Percentiles rank a stretch among this genome's conserved stretches.
phyloP scores from a whole-genome alignment of 2,329 filamentous ascomycete genomes.

The Cadophora sp. region DNA sequence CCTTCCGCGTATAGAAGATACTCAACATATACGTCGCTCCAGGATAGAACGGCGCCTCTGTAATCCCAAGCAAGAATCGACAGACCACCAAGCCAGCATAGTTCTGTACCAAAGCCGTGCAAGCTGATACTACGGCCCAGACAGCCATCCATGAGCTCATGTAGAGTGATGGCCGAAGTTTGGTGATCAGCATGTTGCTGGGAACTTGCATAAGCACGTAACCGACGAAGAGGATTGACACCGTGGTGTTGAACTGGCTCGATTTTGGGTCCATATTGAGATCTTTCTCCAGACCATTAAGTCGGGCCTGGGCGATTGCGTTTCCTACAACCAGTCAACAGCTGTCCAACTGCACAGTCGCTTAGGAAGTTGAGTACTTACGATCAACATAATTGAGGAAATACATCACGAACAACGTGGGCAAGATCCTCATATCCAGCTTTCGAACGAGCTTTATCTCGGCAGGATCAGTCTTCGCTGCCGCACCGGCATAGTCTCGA shows the following conservation, averaged over 20 bases:
- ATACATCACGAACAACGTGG: slow-evolving; percentile 46
- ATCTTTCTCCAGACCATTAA: slow-evolving; percentile 61
- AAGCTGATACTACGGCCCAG: slow-evolving; percentile 50
- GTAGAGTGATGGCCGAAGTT: slow-evolving; percentile 45
- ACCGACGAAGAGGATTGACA: slow-evolving; percentile 59
- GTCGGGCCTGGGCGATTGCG: slow-evolving; percentile 62
- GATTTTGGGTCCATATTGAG: slow-evolving; percentile 51
- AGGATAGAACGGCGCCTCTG: slow-evolving; percentile 50
- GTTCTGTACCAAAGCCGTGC: slow-evolving; percentile 48
- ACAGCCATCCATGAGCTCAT: slow-evolving; percentile 48
- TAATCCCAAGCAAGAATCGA: slow-evolving; percentile 43
- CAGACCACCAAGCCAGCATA: slow-evolving; percentile 48
- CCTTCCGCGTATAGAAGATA: slow-evolving; percentile 61
- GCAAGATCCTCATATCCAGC: slow-evolving; percentile 49
- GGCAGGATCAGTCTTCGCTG: slow-evolving; percentile 45
- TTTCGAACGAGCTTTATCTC: slow-evolving; percentile 50
- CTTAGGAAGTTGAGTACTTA: neutral
- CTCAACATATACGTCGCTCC: slow-evolving; percentile 57
- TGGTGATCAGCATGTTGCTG: slow-evolving; percentile 54
- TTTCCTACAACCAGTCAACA: slow-evolving; percentile 48
- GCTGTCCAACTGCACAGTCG: neutral
- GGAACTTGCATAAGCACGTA: slow-evolving; percentile 54
- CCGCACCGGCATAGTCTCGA: slow-evolving; percentile 40
- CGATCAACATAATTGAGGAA: slow-evolving; percentile 35
- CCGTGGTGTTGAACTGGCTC: slow-evolving; percentile 56